Conservation (phyloP, 768 basidiomycete genomes). For the Collybia sordida region DNA sequence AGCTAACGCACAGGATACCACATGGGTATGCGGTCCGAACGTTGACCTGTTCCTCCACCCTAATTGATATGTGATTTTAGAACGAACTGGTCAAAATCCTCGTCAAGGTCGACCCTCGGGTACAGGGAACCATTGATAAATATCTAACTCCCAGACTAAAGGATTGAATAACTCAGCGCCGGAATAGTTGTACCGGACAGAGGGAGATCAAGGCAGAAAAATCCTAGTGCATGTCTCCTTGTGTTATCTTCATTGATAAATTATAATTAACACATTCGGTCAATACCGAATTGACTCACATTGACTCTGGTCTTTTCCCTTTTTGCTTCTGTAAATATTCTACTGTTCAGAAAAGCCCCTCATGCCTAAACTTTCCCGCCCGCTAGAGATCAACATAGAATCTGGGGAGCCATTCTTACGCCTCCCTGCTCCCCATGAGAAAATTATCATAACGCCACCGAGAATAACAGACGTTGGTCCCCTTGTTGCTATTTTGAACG, state of each 20-base stretch:
- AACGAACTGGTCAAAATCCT: constrained; percentile 11
- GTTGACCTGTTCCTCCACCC: background rate
- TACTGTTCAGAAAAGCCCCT: too few relatives aligned
- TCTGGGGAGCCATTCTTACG: constrained; percentile 53
- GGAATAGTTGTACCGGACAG: too few relatives aligned
- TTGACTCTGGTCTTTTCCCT: too few relatives aligned
- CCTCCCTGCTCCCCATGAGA: constrained; percentile 40
- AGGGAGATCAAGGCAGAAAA: too few relatives aligned
- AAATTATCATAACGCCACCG: constrained; percentile 52
- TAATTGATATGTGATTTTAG: background rate
- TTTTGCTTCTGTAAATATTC: too few relatives aligned
- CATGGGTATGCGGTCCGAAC: constrained; percentile 1
- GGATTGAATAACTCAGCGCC: too few relatives aligned
- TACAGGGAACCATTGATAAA: constrained; percentile 3
- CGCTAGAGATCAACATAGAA: constrained; percentile 24
- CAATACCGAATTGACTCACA: too few relatives aligned
- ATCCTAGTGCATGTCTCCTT: too few relatives aligned
- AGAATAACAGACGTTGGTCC: constrained; percentile 38
- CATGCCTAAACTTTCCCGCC: background rate
- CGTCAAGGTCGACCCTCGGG: constrained; percentile 8
- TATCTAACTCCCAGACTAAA: background rate
- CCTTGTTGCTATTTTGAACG: constrained; percentile 36
- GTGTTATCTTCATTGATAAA: too few relatives aligned
- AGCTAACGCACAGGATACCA: background rate
- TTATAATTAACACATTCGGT: too few relatives aligned